Evolutionary conservation across 108 stramenopile species (phyloP).

Genomic region (Nannochloropsis granulata): DNA sequence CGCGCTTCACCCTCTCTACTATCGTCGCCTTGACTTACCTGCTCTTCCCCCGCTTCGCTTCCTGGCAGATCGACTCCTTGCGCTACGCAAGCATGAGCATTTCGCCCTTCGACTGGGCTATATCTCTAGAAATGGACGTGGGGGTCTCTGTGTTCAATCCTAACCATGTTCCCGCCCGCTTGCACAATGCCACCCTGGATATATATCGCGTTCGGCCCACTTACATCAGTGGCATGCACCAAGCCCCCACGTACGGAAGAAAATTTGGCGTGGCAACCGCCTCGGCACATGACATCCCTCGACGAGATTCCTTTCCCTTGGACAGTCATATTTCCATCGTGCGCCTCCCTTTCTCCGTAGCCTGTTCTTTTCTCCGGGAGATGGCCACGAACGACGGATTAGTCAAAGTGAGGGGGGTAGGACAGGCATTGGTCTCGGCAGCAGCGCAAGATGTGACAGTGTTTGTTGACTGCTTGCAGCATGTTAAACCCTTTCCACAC

Average conservation of each 20-base stretch:
- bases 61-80: neutral
- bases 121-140: neutral
- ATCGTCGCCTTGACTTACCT: neutral
- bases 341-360: neutral
- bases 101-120: neutral
- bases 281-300: neutral
- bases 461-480: neutral
- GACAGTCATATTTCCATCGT: neutral
- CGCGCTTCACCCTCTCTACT: neutral
- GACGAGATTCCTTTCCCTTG: neutral
- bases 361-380: neutral
- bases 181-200: neutral
- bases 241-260: neutral
- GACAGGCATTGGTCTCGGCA: neutral
- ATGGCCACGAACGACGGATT: neutral
- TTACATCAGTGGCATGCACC: neutral
- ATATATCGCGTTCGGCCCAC: neutral
- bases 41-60: neutral
- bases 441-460: neutral
- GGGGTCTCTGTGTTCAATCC: neutral
- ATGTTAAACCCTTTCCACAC: neutral
- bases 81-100: neutral
- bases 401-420: neutral
- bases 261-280: neutral
- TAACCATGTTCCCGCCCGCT: neutral